Evolutionary conservation across 2,329 filamentous ascomycete genomes (phyloP), one percentile per base, ranked within the genome.

Genomic region (Ampelomyces quisqualis): DNA sequence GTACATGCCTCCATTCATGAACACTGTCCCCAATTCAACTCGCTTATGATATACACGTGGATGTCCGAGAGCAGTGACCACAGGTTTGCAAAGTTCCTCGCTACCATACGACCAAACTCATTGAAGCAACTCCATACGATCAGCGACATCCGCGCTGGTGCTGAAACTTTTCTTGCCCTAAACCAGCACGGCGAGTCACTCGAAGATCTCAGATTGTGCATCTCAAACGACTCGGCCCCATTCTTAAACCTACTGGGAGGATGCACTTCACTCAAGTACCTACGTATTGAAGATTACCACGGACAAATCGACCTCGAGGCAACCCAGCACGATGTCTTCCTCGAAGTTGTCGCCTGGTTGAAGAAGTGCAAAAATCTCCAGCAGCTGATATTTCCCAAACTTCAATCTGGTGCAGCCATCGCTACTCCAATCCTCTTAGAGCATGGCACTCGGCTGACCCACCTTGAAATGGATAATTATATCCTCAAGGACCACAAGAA

Each of bases 1-100:
- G 76, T 75, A 0, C 66, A 77, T 21, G 67, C 69, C 9, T 73
- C 78, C 3, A 77, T 88, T 33, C 70, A 74, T 17, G 60, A 74
- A 17, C 70, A 77, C 51, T 88, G 84, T 51, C 79, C 79, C 2
- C 68, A 76, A 7, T 84, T 89, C 52, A 73, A 74, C 29, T 75
- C 78, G 26, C 64, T 89, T 15, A 78, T 73, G 18, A 79, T 85
- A 40, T 82, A 76, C 47, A 71, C 62, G 28, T 79, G 74, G 75
- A 69, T 55, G 36, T 68, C 69, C 18, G 57, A 65, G 0, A 72
- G 75, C n/a, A 73, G 76, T 5, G 84, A 87, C 45, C 65, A 74
- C 19, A 72, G 79, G 27, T 70, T 85, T 34, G 77, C 81, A 1
- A 68, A 70, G 2, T 85, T 87, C 54, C 72, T 88, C 32, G 68